A percentile compares a stretch with the other conserved stretches of the same genome.
phyloP scores from a whole-genome alignment of 306 rosid genomes.

The Quercus engelmannii region DNA sequence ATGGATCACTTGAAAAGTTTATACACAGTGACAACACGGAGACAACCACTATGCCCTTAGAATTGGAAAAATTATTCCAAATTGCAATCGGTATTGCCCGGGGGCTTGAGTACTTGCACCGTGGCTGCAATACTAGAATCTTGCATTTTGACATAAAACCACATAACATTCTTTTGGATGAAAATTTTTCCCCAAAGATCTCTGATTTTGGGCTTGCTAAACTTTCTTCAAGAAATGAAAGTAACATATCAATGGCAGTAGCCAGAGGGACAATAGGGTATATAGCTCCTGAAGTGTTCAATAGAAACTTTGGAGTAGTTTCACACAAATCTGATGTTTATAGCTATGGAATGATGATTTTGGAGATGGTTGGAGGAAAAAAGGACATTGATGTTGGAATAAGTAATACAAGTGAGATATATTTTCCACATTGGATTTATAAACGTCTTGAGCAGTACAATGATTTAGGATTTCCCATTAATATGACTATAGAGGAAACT shows the following conservation, averaged over 20 bases:
- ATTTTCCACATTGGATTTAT: too few species aligned
- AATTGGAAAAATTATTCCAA: too few species aligned
- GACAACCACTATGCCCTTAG: too few species aligned
- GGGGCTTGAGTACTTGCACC: conserved; percentile 5
- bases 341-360: conserved; percentile 49
- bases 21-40: too few species aligned
- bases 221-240: conserved; percentile 2
- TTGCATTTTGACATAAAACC: conserved; percentile 33
- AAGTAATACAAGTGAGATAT: too few species aligned
- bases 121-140: conserved; percentile 44
- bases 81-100: conserved; percentile 6
- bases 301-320: conserved; percentile 38
- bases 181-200: conserved; percentile 1
- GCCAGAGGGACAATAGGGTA: conserved; percentile 43
- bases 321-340: conserved; percentile 44
- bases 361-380: background rate
- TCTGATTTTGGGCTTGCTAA: conserved; percentile 17
- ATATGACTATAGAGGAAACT: too few species aligned
- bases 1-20: conserved; percentile 25
- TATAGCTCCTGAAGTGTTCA: conserved; percentile 42
- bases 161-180: conserved; percentile 16
- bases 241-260: conserved; percentile 21
- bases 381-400: too few species aligned
- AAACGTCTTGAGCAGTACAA: too few species aligned
- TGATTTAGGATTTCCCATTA: too few species aligned